Conservation (phyloP, 495 filamentous ascomycete species). For the Aspergillus steynii region DNA sequence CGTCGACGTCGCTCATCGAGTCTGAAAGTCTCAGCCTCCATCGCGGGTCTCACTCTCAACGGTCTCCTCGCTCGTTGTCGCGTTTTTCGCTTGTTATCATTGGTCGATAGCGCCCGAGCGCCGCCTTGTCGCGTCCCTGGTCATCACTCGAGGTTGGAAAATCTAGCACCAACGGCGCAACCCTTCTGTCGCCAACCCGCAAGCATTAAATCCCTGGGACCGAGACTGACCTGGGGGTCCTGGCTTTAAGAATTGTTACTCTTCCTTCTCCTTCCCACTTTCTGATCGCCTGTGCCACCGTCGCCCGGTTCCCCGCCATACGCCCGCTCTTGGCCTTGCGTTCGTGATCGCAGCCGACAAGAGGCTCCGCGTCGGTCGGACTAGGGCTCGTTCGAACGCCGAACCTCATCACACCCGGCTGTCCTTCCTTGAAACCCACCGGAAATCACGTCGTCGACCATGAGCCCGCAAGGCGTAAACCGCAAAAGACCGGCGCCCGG, state of each 20-base stretch:
- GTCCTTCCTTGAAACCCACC: slow-evolving; percentile 6
- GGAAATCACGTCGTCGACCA: slow-evolving; percentile 21
- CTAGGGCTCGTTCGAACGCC: not conserved
- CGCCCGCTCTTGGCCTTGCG: not conserved
- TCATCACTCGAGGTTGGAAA: not conserved
- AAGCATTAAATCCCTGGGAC: not conserved
- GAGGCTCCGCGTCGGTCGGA: not conserved
- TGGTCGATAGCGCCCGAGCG: not conserved
- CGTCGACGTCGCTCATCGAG: not conserved
- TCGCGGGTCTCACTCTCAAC: not conserved
- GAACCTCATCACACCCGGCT: not conserved
- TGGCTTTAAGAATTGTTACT: not conserved
- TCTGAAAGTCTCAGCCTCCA: not conserved
- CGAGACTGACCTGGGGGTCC: not conserved
- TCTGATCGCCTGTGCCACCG: not conserved
- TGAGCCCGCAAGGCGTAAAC: slow-evolving; percentile 46
- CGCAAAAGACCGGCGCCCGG: slow-evolving; percentile 78
- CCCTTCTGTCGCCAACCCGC: not conserved
- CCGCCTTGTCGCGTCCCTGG: not conserved
- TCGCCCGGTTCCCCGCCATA: not conserved
- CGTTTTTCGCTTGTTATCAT: not conserved
- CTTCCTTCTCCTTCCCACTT: not conserved
- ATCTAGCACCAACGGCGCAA: not conserved
- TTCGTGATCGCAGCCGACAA: not conserved
- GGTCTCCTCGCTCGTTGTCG: not conserved